Conservation (phyloP, 148 eudicot species). For the Chenopodium suecicum region DNA sequence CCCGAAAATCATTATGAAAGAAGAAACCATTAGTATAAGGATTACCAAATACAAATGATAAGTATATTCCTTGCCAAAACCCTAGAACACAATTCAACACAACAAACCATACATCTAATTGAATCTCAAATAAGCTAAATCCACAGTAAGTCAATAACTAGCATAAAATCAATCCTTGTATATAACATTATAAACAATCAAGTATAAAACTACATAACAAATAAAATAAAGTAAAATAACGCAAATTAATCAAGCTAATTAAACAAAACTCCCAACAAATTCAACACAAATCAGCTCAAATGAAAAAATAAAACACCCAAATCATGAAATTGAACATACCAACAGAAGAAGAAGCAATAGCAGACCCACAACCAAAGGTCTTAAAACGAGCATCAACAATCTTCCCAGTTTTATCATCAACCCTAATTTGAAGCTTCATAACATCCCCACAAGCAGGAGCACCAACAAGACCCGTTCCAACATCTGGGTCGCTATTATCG, state of each 20-base stretch:
- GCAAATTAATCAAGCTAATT: background rate
- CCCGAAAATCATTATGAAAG: no score
- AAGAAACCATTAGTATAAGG: no score
- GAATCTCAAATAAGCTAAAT: no score
- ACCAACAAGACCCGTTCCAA: slow-evolving; percentile 95
- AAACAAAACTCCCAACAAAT: no score
- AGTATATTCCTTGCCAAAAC: no score
- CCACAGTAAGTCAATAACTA: background rate
- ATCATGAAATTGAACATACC: slow-evolving; percentile 36
- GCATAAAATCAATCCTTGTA: background rate
- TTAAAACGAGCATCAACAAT: slow-evolving; percentile 85
- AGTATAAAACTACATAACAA: no score
- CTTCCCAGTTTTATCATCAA: slow-evolving; percentile 74
- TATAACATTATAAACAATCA: no score
- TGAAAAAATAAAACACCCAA: background rate
- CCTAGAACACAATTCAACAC: no score
- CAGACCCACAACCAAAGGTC: slow-evolving; percentile 98
- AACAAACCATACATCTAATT: no score
- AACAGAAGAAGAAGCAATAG: slow-evolving; percentile 91
- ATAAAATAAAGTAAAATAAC: no score
- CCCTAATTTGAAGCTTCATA: slow-evolving; percentile 90
- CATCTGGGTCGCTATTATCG: slow-evolving; percentile 76
- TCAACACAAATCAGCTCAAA: background rate
- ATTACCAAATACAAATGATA: no score
- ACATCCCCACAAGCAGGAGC: slow-evolving; percentile 99